Evolutionary conservation across 2,329 filamentous ascomycete species (phyloP).

Genomic region (Neofusicoccum sp.): DNA sequence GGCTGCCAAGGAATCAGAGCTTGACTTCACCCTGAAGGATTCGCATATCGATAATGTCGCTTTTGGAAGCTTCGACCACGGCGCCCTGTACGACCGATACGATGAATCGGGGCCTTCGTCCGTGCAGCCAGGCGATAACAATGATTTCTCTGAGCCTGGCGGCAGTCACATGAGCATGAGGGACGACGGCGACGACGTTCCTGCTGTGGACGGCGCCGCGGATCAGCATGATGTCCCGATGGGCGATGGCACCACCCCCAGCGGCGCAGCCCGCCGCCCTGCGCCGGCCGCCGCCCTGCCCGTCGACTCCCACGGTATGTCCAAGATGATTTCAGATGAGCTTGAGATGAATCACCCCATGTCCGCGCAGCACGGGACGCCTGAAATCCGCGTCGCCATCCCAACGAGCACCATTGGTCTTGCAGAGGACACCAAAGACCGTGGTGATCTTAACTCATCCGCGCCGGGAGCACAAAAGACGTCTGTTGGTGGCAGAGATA

Average conservation of each 20-base stretch:
- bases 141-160: constrained; percentile 36
- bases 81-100: constrained; percentile 32
- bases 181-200: constrained; percentile 29
- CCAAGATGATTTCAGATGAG: constrained; percentile 8
- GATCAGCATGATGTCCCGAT: constrained; percentile 10
- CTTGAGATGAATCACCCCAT: constrained; percentile 10
- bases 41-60: constrained; percentile 26
- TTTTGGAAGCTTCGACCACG: constrained; percentile 34
- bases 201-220: not conserved
- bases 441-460: not conserved
- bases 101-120: constrained; percentile 41
- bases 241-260: not conserved
- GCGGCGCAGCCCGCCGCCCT: not conserved
- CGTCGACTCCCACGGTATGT: constrained; percentile 19
- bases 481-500: not conserved
- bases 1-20: constrained; percentile 21
- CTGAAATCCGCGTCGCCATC: constrained; percentile 6
- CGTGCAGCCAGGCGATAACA: constrained; percentile 37
- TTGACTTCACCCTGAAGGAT: constrained; percentile 28
- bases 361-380: not conserved
- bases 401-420: not conserved
- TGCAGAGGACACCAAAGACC: not conserved
- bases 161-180: constrained; percentile 32
- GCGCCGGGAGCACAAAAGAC: not conserved
- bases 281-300: not conserved